Conservation (phyloP, 192 early-diverging fungal species). For the Phlyctochytrium arcticum region DNA sequence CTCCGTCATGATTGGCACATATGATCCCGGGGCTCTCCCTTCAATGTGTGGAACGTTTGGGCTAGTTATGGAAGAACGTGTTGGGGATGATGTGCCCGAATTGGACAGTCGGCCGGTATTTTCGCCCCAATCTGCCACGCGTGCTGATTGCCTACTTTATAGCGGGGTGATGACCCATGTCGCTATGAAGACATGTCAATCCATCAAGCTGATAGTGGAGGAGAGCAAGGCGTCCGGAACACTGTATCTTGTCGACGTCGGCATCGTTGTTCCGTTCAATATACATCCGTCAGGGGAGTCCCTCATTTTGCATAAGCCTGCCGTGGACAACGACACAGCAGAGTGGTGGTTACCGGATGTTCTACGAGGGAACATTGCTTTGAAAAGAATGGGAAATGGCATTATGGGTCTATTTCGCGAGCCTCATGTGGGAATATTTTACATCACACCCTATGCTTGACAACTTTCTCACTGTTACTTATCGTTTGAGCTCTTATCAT, state of each 20-base stretch:
- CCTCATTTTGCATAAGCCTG: not conserved
- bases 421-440: slow-evolving; percentile 4
- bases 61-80: slow-evolving; percentile 22
- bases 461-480: no score
- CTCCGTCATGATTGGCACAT: slow-evolving; percentile 14
- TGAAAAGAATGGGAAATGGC: slow-evolving; percentile 8
- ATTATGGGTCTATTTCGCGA: slow-evolving; percentile 3
- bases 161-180: slow-evolving; percentile 9
- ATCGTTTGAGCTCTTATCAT: no score
- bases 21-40: slow-evolving; percentile 4
- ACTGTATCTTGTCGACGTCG: not conserved
- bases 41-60: slow-evolving; percentile 5
- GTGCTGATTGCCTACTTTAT: not conserved
- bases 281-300: not conserved
- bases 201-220: not conserved
- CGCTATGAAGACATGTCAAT: not conserved
- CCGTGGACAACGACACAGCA: not conserved
- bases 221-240: not conserved
- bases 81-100: not conserved
- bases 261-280: not conserved
- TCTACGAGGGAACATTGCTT: not conserved
- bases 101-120: not conserved
- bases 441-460: not conserved
- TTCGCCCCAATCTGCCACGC: not conserved
- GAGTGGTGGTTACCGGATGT: slow-evolving; percentile 5